Evolutionary conservation across 768 basidiomycete species (phyloP).

Genomic region (Suillus hirtellus): DNA sequence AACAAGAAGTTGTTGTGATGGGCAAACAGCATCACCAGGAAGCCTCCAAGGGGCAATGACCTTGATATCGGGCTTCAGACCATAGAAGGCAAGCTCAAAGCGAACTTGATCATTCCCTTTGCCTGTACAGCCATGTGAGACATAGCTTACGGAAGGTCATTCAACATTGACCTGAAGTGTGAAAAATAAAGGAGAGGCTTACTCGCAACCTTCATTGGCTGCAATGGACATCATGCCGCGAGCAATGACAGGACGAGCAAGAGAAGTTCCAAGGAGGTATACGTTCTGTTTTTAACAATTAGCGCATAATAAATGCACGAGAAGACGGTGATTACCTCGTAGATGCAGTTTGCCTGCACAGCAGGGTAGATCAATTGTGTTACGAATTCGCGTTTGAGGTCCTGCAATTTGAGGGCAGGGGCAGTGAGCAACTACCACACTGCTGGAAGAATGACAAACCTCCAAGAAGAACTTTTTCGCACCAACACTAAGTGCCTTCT

Average conservation of each 20-base stretch:
- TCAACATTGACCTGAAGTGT: neutral
- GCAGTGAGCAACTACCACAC: slow-evolving; percentile 8
- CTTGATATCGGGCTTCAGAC: slow-evolving; percentile 95
- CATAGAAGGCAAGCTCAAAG: slow-evolving; percentile 99
- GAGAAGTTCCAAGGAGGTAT: slow-evolving; percentile 95
- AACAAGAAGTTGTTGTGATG: neutral
- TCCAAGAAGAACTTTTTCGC: slow-evolving; percentile 94
- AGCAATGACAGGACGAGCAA: slow-evolving; percentile 97
- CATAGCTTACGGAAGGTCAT: slow-evolving; percentile 56
- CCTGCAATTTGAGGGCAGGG: slow-evolving; percentile 52
- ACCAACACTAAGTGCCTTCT: slow-evolving; percentile 87
- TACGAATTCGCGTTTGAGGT: slow-evolving; percentile 92
- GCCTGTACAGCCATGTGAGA: slow-evolving; percentile 98
- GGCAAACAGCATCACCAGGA: slow-evolving; percentile 55
- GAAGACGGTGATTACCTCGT: slow-evolving; percentile 66
- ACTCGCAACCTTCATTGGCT: slow-evolving; percentile 94
- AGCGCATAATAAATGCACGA: neutral
- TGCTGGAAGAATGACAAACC: slow-evolving; percentile 38
- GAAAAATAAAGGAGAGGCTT: slow-evolving; percentile 33
- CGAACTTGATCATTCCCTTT: slow-evolving; percentile 99
- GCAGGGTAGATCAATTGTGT: slow-evolving; percentile 97
- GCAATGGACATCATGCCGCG: slow-evolving; percentile 98
- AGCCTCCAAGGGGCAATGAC: slow-evolving; percentile 98
- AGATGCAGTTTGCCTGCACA: slow-evolving; percentile 97
- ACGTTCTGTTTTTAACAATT: slow-evolving; percentile 59